phyloP scores from a whole-genome alignment of 768 basidiomycete species.

The Imleria badia region DNA sequence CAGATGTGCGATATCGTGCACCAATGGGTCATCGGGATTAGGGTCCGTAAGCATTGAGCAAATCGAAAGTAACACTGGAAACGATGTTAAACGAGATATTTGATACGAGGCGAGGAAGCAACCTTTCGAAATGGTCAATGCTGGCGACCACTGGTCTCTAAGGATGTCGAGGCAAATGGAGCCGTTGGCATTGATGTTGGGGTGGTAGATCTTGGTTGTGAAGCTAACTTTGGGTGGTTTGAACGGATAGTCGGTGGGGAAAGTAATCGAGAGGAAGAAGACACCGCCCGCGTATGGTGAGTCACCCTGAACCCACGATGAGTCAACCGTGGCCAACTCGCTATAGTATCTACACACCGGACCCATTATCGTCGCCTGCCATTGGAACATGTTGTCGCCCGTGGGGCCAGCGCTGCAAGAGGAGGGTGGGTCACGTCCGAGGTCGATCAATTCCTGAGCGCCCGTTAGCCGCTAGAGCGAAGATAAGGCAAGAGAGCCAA shows the following conservation, averaged over 20 bases:
- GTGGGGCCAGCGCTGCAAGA: constrained; percentile 99
- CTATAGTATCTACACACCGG: constrained; percentile 60
- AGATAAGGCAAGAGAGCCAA: neutral
- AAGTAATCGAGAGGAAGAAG: constrained; percentile 94
- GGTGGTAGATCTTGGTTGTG: constrained; percentile 99
- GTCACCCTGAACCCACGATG: constrained; percentile 64
- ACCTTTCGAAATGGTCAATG: constrained; percentile 99
- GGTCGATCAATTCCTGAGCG: constrained; percentile 93
- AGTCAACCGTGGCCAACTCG: constrained; percentile 20
- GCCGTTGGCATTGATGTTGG: constrained; percentile 99
- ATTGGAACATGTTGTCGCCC: constrained; percentile 98
- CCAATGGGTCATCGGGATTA: constrained; percentile 98
- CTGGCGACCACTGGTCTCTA: constrained; percentile 98
- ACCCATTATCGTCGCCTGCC: constrained; percentile 99
- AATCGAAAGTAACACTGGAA: constrained; percentile 88
- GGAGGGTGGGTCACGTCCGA: constrained; percentile 98
- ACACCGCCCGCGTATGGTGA: constrained; percentile 99
- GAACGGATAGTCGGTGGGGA: constrained; percentile 99
- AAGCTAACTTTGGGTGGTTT: constrained; percentile 99
- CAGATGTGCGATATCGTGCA: constrained; percentile 96
- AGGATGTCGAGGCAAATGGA: constrained; percentile 98
- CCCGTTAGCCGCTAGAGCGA: constrained; percentile 8
- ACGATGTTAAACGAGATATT: constrained; percentile 1
- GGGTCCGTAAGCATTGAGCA: constrained; percentile 99
- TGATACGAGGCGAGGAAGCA: constrained; percentile 17